Base-by-base conservation (phyloP, 2,329 filamentous ascomycete species). In the Cladorrhinum sp. region DNA sequence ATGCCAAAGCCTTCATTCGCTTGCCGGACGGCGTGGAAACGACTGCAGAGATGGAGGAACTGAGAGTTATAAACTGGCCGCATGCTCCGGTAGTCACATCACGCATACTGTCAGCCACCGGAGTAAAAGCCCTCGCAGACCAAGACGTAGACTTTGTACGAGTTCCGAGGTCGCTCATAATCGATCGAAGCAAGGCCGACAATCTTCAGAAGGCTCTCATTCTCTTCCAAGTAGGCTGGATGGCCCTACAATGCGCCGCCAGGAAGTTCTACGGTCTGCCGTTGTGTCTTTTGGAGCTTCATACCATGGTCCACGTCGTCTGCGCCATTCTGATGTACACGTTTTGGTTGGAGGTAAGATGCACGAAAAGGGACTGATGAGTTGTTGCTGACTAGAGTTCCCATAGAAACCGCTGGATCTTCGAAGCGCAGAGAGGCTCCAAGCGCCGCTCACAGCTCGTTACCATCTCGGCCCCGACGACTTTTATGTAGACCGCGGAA, bases 171-270 rank as follows among this genome's bases (percentile, higher is more conserved):
- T 20, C 16, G 2, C 42, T 18, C 2, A 73, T 77, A 3, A 57
- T 65, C 50, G 74, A 77, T 46, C 73, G 73, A 24, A 77, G 73
- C 64, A 78, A 78, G 58, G 71, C 70, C 1, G 69, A 64, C 61
- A 62, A 60, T 0, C 59, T 77, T 6, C 68, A 75, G 6, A 77
- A 77, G 62, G 46, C 63, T 0, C 53, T 79, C 1, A 73, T 76
- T 1, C 66, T 73, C 21, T 57, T 74, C 2, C 77, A 80, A 58
- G 73, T 74, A 0, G 61, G 58, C 3, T 79, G 76, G 75, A 76
- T 79, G 66, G 53, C 72, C 0, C 49, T 74, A 0, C 73, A 78
- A 59, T 71, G 68, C 51, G 65, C 76, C 7, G 71, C 68, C 12
- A 70, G 76, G 1, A 64, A 68, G 1, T 61, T 62, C 0, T 64